A percentile compares a stretch with the other conserved stretches of the same genome.
These are phyloP conservation scores for Puya raimondii DNA, from an alignment of 176 grass and related monocot species.

Conservation along the genomic window DNA sequence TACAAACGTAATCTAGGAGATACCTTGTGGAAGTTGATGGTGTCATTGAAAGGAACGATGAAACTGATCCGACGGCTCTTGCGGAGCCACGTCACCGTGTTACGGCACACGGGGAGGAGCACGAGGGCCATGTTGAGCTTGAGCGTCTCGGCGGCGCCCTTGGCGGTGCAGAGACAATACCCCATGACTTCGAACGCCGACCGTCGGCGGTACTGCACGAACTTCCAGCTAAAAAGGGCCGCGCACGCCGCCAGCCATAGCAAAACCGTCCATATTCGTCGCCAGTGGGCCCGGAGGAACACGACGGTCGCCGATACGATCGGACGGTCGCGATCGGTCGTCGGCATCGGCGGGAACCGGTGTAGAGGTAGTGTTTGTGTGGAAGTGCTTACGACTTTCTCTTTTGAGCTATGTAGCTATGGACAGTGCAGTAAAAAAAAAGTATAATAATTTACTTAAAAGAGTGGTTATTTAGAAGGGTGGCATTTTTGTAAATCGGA, in stretches of 20 bases:
- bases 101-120: conserved; percentile 50
- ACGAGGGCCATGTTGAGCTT: conserved; percentile 74
- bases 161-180: conserved; percentile 52
- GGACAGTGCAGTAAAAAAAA: neutral
- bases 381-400: neutral
- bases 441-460: conserved; percentile 1
- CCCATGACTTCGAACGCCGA: conserved; percentile 57
- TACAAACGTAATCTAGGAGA: neutral
- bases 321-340: neutral
- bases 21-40: conserved; percentile 73
- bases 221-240: conserved; percentile 62
- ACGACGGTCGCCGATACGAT: neutral
- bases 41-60: conserved; percentile 47
- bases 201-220: conserved; percentile 44
- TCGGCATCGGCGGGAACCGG: neutral
- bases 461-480: neutral
- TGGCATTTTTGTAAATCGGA: neutral
- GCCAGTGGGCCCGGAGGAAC: conserved; percentile 46
- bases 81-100: conserved; percentile 54
- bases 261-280: conserved; percentile 30
- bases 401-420: no score
- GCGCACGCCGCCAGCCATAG: conserved; percentile 45
- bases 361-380: neutral
- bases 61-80: conserved; percentile 31
- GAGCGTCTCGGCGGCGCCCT: conserved; percentile 52